Percentiles rank a stretch among this genome's conserved stretches.
Conservation (phyloP, 2,329 filamentous ascomycete species). For the Curvularia spicifera region DNA sequence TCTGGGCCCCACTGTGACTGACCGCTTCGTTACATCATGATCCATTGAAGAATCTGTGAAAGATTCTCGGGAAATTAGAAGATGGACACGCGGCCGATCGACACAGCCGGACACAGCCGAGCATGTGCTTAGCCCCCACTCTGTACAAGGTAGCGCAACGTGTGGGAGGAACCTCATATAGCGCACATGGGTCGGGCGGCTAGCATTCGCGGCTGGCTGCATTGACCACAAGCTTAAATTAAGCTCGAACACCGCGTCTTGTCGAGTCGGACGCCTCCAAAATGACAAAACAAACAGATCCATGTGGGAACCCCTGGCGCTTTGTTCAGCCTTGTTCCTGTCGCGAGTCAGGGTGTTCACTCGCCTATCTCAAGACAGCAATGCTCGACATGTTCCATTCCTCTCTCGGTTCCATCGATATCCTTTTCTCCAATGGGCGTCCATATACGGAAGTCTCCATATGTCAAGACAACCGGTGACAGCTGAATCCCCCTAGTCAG, state of each 20-base stretch:
- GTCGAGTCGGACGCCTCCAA: not conserved
- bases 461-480: not conserved
- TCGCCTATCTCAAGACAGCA: not conserved
- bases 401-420: not conserved
- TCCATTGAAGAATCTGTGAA: not conserved
- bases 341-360: constrained; percentile 4
- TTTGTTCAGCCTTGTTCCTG: constrained; percentile 5
- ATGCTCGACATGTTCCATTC: not conserved
- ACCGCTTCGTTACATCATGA: not conserved
- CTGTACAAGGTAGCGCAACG: not conserved
- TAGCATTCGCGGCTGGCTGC: constrained; percentile 1
- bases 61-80: constrained; percentile 10
- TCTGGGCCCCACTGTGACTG: not conserved
- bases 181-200: constrained; percentile 5
- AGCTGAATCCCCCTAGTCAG: not conserved
- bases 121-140: constrained; percentile 2
- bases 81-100: constrained; percentile 8
- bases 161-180: constrained; percentile 4
- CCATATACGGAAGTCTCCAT: not conserved
- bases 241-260: constrained; percentile 6
- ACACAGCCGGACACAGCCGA: not conserved
- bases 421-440: not conserved
- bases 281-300: not conserved
- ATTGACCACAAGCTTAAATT: constrained; percentile 2
- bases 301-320: not conserved